Evolutionary conservation across 169 alveolate species (phyloP).

Genomic region (Cryptosporidium parvum): DNA sequence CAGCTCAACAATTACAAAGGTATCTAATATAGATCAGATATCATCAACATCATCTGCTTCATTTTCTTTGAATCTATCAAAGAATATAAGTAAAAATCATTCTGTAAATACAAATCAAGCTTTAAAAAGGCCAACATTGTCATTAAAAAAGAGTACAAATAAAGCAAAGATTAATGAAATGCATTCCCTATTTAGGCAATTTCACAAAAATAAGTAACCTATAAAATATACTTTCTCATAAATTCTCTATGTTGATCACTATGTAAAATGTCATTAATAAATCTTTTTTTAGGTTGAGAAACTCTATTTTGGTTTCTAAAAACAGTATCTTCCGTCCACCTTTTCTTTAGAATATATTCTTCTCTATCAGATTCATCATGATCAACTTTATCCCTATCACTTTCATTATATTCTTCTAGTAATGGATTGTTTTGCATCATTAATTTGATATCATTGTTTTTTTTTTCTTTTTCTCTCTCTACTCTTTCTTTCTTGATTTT

Average conservation of each 20-base stretch:
- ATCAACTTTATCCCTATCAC: neutral
- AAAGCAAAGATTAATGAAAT: constrained; percentile 65
- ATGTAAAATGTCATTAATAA: constrained; percentile 50
- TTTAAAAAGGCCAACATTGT: constrained; percentile 36
- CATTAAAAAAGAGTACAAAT: constrained; percentile 18
- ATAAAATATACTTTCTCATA: constrained; percentile 49
- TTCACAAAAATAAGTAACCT: constrained; percentile 50
- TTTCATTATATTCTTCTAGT: constrained; percentile 1
- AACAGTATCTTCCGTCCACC: constrained; percentile 74
- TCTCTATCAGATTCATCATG: constrained; percentile 9
- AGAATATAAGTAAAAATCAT: neutral
- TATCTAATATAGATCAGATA: constrained; percentile 31
- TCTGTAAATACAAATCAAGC: neutral
- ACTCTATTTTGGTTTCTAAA: constrained; percentile 58
- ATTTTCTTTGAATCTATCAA: neutral
- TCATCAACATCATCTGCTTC: constrained; percentile 10
- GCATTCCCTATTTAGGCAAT: constrained; percentile 66
- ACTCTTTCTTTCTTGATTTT: constrained; percentile 17
- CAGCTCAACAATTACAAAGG: constrained; percentile 46
- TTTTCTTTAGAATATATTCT: constrained; percentile 31
- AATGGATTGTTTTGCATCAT: constrained; percentile 53
- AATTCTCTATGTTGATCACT: constrained; percentile 53
- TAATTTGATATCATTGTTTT: constrained; percentile 14
- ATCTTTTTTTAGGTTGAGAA: constrained; percentile 35
- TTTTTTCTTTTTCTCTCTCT: constrained; percentile 20